A percentile compares a stretch with the other conserved stretches of the same genome.
These are phyloP conservation scores for Phragmites australis DNA, from an alignment of 176 grass and related monocot genomes.

Conservation along the genomic window DNA sequence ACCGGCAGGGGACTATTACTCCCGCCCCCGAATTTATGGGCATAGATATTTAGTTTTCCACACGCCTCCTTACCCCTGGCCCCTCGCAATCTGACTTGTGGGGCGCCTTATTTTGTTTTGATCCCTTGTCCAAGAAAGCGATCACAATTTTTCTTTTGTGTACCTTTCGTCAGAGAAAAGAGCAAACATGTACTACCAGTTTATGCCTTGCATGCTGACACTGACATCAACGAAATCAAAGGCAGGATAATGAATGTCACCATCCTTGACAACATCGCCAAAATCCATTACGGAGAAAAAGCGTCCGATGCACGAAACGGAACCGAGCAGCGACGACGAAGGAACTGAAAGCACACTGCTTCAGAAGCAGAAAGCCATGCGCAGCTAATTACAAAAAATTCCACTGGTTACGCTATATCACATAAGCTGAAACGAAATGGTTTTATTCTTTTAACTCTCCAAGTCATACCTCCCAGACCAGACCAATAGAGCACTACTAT, in stretches of 20 bases:
- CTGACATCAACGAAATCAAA: background rate
- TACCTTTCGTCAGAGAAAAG: no score
- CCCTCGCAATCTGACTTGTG: no score
- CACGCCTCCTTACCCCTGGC: no score
- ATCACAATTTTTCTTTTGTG: no score
- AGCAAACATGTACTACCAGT: background rate
- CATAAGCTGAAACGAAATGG: constrained; percentile 36
- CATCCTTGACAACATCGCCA: background rate
- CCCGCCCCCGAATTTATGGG: no score
- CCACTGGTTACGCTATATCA: background rate
- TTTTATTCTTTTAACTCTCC: constrained; percentile 42
- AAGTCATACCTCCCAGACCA: constrained; percentile 35
- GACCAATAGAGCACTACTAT: constrained; percentile 39
- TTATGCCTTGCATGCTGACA: background rate
- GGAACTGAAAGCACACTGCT: background rate
- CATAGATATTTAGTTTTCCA: no score
- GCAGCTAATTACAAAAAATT: constrained; percentile 39
- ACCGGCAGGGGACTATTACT: no score
- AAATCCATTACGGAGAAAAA: background rate
- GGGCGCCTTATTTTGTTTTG: no score
- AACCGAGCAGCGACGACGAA: background rate
- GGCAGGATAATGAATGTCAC: background rate
- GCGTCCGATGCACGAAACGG: background rate
- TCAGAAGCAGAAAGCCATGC: background rate
- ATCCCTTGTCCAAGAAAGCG: no score